Conservation (phyloP, 148 eudicot species). For the Nyssa sinensis region DNA sequence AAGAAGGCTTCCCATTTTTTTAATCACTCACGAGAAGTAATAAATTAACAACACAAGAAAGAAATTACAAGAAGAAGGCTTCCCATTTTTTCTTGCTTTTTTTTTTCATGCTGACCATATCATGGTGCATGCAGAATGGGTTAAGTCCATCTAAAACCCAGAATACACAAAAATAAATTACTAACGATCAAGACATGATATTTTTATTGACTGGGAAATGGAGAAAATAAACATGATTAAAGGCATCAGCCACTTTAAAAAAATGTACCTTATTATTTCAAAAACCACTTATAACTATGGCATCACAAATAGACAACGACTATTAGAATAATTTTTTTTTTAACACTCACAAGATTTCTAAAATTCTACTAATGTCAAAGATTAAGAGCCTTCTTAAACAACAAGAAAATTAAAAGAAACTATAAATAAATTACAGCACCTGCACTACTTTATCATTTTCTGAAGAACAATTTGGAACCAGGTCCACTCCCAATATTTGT, state of each 20-base stretch:
- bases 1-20: not conserved
- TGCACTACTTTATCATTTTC: constrained; percentile 38
- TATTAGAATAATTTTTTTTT: no score
- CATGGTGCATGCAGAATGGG: not conserved
- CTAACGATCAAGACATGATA: not conserved
- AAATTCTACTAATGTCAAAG: not conserved
- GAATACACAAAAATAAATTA: not conserved
- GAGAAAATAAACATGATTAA: not conserved
- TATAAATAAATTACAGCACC: constrained; percentile 23
- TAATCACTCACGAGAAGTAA: not conserved
- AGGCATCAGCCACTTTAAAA: not conserved
- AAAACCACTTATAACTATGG: not conserved
- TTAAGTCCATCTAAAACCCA: not conserved
- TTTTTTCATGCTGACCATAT: no score
- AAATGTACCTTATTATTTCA: not conserved
- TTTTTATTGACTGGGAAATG: not conserved
- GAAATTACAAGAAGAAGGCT: not conserved
- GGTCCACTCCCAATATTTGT: constrained; percentile 29
- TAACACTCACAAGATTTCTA: not conserved
- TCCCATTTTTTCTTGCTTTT: not conserved
- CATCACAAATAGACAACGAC: not conserved
- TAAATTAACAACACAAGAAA: not conserved
- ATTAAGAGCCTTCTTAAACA: not conserved
- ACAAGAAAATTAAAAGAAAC: not conserved
- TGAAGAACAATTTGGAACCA: constrained; percentile 22